phyloP scores from a whole-genome alignment of 345 rosid species.

The Brassica incana region DNA sequence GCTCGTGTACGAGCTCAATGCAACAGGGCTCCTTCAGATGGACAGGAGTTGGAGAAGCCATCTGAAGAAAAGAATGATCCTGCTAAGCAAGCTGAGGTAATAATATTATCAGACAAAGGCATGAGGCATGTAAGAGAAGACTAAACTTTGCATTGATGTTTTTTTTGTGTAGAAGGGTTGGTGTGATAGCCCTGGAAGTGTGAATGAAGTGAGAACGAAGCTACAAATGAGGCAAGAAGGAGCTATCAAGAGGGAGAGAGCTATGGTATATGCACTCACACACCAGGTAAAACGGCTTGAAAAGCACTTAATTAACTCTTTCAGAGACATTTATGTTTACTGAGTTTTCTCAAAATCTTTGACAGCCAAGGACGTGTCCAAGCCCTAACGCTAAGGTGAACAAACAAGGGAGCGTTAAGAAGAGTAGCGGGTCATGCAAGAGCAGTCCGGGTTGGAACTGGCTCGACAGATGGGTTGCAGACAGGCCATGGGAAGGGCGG shows the following conservation, averaged over 20 bases:
- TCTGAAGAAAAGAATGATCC: slow-evolving; percentile 47
- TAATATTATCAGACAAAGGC: not conserved
- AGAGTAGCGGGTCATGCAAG: slow-evolving; percentile 45
- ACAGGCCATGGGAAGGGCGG: slow-evolving; percentile 74
- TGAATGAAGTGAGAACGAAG: slow-evolving; percentile 64
- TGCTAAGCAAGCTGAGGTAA: slow-evolving; percentile 75
- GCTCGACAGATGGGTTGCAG: slow-evolving; percentile 84
- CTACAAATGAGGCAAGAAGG: slow-evolving; percentile 77
- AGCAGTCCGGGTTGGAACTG: slow-evolving; percentile 63
- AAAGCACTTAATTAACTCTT: not conserved
- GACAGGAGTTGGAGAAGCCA: slow-evolving; percentile 34
- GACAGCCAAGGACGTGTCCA: slow-evolving; percentile 58
- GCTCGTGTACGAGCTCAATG: slow-evolving; percentile 70
- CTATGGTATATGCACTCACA: slow-evolving; percentile 63
- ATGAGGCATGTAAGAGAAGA: not conserved
- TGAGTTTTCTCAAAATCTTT: not conserved
- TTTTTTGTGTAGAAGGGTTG: slow-evolving; percentile 61
- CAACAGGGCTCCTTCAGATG: slow-evolving; percentile 43
- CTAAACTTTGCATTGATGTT: slow-evolving; percentile 13
- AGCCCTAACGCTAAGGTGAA: slow-evolving; percentile 53
- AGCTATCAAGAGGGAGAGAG: slow-evolving; percentile 89
- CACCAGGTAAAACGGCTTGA: slow-evolving; percentile 57
- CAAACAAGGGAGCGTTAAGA: slow-evolving; percentile 48
- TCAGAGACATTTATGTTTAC: slow-evolving; percentile 12
- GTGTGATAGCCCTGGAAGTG: slow-evolving; percentile 75